Evolutionary conservation across 345 rosid species (phyloP), one percentile per base, ranked within the genome.

Genomic region (Corchorus olitorius): DNA sequence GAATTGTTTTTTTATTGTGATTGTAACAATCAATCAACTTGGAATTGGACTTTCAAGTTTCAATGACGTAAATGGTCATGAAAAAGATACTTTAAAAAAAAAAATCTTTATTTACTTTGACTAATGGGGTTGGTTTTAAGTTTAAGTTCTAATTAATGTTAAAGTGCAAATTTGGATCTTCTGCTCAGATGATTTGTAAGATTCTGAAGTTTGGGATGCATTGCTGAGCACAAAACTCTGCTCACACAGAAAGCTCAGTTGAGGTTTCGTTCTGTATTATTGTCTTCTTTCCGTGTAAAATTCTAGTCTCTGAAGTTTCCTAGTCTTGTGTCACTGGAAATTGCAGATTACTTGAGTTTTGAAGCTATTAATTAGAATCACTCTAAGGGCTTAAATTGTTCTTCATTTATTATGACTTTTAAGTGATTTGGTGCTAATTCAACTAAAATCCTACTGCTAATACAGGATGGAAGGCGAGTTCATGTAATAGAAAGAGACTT

Each of bases 401-500:
- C 27, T 50, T 52, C 46, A 16, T 73, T 59, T 15, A 22, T 46
- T 8, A 9, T 27, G 45, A 73, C 46, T 16, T 13, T 69, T 53
- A 7, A 34, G 33, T 37, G 16, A 39, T 54, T 70, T 19, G 35
- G 1, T 63, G 22, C 35, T n/a, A 22, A 20, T 35, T 54, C 19
- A 41, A 8, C 35, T 64, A 27, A 5, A 62, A 62, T 10, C 8
- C 52, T 64, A 37, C 37, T 63, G 35, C 20, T 59, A 75, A 37
- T 59, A 77, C 77, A 88, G 91, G 87, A 81, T 39, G 91, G 87
- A 63, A 85, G 87, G 68, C 75, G 81, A 59, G 91, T 88, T 79
- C 87, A 66, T 65, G 87, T 84, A 4, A 84, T 88, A 45, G 89
- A 88, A 77, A 88, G 91, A 85, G 91, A 88, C 48, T 58, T 84